Conservation (phyloP, 768 basidiomycete genomes). For the Amanita phalloides region DNA sequence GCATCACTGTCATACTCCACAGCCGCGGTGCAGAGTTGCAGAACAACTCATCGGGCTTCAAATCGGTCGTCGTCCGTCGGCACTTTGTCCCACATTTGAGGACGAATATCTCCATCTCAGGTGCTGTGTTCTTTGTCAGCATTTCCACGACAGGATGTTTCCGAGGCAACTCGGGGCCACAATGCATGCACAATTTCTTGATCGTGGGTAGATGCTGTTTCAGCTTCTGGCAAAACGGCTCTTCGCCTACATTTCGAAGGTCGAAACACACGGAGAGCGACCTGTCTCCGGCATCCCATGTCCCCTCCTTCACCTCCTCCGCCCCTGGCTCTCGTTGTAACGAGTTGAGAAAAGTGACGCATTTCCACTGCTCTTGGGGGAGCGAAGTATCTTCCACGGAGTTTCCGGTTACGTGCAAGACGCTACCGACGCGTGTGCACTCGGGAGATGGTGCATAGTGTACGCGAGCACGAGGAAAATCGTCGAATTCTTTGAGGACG, state of each 20-base stretch:
- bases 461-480: too few relatives aligned
- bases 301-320: not conserved
- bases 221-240: not conserved
- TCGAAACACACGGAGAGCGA: not conserved
- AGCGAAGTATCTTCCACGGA: not conserved
- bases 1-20: not conserved
- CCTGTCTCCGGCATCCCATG: not conserved
- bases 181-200: not conserved
- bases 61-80: not conserved
- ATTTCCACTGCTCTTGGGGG: not conserved
- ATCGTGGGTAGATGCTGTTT: not conserved
- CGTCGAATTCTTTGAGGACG: too few relatives aligned
- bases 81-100: not conserved
- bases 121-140: not conserved
- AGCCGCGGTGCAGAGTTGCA: not conserved
- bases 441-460: too few relatives aligned
- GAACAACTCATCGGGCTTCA: not conserved
- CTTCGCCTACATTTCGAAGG: not conserved
- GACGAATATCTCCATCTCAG: not conserved
- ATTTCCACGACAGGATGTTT: not conserved
- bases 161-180: not conserved
- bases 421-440: not conserved
- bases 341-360: not conserved
- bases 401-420: too few relatives aligned
- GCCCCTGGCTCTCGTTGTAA: not conserved